phyloP scores from a whole-genome alignment of 2,329 filamentous ascomycete genomes.

The Fusarium kyushuense region DNA sequence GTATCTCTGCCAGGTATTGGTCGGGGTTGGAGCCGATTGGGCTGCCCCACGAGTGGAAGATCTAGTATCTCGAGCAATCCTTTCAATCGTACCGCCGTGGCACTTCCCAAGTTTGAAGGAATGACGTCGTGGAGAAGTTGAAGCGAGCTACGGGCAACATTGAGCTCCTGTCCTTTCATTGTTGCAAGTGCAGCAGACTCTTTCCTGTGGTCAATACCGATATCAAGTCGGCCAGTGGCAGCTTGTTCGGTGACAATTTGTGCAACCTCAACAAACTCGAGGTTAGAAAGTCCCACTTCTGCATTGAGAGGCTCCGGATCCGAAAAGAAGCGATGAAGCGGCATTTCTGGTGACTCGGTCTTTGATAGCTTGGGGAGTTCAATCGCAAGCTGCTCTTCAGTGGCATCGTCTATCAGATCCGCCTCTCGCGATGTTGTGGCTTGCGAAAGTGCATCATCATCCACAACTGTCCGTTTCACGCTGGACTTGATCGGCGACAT shows the following conservation, averaged over 20 bases:
- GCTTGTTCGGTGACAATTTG: slow-evolving; percentile 80
- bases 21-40: slow-evolving; percentile 64
- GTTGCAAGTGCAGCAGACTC: slow-evolving; percentile 45
- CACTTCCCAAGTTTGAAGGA: slow-evolving; percentile 58
- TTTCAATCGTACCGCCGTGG: slow-evolving; percentile 57
- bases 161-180: slow-evolving; percentile 57
- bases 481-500: slow-evolving; percentile 64
- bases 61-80: slow-evolving; percentile 69
- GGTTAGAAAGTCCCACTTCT: slow-evolving; percentile 62
- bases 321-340: slow-evolving; percentile 68
- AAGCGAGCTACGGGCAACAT: slow-evolving; percentile 61
- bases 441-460: slow-evolving; percentile 67
- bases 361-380: slow-evolving; percentile 64
- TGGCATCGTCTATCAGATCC: slow-evolving; percentile 58
- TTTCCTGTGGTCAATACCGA: slow-evolving; percentile 45
- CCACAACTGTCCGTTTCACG: slow-evolving; percentile 59
- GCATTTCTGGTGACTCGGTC: slow-evolving; percentile 61
- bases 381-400: slow-evolving; percentile 60
- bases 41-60: slow-evolving; percentile 65
- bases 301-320: slow-evolving; percentile 67
- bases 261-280: slow-evolving; percentile 74
- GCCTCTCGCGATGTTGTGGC: slow-evolving; percentile 64
- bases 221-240: slow-evolving; percentile 62
- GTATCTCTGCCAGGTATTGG: slow-evolving; percentile 57
- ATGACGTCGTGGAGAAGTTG: slow-evolving; percentile 61